Percentiles rank a stretch among this genome's conserved stretches.
phyloP scores from a whole-genome alignment of 108 stramenopile genomes.

The Poteriospumella lacustris region DNA sequence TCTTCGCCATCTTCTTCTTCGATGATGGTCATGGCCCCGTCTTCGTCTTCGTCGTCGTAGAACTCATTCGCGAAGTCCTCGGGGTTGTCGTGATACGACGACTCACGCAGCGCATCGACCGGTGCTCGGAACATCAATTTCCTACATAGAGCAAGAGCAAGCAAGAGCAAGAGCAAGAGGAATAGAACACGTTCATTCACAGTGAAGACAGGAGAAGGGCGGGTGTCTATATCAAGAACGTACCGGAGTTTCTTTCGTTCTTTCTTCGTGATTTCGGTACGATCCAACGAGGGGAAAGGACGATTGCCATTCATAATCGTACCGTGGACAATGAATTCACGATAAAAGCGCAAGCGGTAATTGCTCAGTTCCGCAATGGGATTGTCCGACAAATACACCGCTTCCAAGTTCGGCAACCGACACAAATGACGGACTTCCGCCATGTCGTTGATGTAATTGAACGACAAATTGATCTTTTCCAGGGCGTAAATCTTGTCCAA shows the following conservation, averaged over 20 bases:
- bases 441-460: not conserved
- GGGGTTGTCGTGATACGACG: not conserved
- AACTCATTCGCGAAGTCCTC: too few relatives aligned
- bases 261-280: not conserved
- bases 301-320: not conserved
- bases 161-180: too few relatives aligned
- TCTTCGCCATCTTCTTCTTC: too few relatives aligned
- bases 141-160: too few relatives aligned
- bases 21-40: too few relatives aligned
- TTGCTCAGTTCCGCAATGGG: not conserved
- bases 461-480: conserved; percentile 4
- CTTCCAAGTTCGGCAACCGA: not conserved
- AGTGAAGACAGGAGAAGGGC: not conserved
- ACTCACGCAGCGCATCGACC: not conserved
- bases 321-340: not conserved
- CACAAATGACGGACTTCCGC: not conserved
- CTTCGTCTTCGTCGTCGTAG: too few relatives aligned
- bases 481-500: conserved; percentile 11
- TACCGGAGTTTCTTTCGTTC: not conserved
- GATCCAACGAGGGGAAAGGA: not conserved
- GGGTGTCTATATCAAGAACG: not conserved
- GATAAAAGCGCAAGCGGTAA: conserved; percentile 13
- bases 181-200: not conserved
- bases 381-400: not conserved
- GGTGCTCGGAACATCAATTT: not conserved